Conservation (phyloP, 2,329 filamentous ascomycete species). For the Trichophaea hybrida region DNA sequence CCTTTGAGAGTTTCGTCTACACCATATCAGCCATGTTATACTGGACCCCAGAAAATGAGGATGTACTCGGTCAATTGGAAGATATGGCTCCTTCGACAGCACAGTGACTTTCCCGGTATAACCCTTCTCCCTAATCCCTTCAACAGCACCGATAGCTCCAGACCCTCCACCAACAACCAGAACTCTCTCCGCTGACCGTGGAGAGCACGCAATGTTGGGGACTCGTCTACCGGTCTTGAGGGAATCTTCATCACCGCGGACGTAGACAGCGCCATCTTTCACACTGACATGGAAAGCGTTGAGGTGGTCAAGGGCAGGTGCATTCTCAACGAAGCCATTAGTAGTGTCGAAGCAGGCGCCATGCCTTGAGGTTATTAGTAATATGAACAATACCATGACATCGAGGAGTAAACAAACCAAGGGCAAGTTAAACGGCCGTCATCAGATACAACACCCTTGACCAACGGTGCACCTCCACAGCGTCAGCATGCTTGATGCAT, state of each 20-base stretch:
- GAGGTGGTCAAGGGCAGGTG: conserved; percentile 76
- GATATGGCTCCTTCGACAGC: conserved; percentile 68
- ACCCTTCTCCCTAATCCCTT: conserved; percentile 67
- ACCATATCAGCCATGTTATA: neutral
- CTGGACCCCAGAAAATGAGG: neutral
- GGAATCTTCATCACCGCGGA: conserved; percentile 61
- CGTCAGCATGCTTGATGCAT: conserved; percentile 41
- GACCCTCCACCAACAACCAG: conserved; percentile 80
- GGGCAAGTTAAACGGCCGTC: conserved; percentile 80
- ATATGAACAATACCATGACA: neutral
- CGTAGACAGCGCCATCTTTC: conserved; percentile 69
- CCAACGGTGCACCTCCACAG: conserved; percentile 69
- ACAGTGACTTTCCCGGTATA: conserved; percentile 69
- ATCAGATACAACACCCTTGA: conserved; percentile 68
- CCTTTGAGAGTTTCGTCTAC: conserved; percentile 79
- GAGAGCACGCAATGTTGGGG: conserved; percentile 56
- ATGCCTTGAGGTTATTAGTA: conserved; percentile 30
- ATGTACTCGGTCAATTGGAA: conserved; percentile 60
- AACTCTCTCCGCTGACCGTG: conserved; percentile 46
- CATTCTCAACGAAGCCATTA: conserved; percentile 80
- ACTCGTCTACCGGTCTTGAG: conserved; percentile 64
- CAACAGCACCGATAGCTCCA: conserved; percentile 65
- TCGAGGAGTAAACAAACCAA: conserved; percentile 36
- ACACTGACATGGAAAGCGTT: conserved; percentile 67
- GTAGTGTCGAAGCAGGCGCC: conserved; percentile 79